phyloP scores from a whole-genome alignment of 169 alveolate species.

The Eimeria acervulina region DNA sequence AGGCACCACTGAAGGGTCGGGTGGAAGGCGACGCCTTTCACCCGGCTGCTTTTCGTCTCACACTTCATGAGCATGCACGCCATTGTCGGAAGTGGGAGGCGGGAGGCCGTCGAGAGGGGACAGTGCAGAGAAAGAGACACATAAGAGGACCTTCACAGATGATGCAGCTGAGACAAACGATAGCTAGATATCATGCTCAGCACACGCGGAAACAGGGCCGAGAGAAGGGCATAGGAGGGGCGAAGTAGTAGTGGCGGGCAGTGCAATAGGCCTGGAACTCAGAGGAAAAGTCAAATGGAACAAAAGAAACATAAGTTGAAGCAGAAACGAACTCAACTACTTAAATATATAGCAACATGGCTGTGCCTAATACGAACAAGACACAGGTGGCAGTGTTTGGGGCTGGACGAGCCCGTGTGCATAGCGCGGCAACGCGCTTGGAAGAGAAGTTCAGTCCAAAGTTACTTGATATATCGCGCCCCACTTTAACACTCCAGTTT shows the following conservation, averaged over 20 bases:
- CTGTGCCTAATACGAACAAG: conserved; percentile 8
- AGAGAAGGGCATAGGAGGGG: conserved; percentile 29
- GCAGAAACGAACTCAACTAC: conserved; percentile 39
- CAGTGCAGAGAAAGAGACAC: conserved; percentile 35
- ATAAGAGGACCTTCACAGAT: conserved; percentile 23
- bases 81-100: conserved; percentile 64
- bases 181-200: conserved; percentile 51
- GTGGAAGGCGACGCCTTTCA: conserved; percentile 97
- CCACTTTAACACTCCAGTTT: neutral
- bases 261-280: neutral
- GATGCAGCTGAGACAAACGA: conserved; percentile 1
- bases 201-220: neutral
- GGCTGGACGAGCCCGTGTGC: conserved; percentile 61
- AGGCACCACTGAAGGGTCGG: conserved; percentile 97
- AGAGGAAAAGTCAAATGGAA: neutral
- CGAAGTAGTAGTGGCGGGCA: conserved; percentile 30
- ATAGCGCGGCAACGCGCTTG: conserved; percentile 19
- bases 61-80: conserved; percentile 94
- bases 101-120: conserved; percentile 30
- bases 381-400: conserved; percentile 51
- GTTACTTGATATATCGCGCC: neutral
- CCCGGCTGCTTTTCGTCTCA: conserved; percentile 97
- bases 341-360: neutral
- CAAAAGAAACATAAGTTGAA: neutral
- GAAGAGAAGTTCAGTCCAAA: neutral